These are phyloP conservation scores for Globisporangium canariense DNA, from an alignment of 352 stramenopile genomes.

Conservation along the genomic window DNA sequence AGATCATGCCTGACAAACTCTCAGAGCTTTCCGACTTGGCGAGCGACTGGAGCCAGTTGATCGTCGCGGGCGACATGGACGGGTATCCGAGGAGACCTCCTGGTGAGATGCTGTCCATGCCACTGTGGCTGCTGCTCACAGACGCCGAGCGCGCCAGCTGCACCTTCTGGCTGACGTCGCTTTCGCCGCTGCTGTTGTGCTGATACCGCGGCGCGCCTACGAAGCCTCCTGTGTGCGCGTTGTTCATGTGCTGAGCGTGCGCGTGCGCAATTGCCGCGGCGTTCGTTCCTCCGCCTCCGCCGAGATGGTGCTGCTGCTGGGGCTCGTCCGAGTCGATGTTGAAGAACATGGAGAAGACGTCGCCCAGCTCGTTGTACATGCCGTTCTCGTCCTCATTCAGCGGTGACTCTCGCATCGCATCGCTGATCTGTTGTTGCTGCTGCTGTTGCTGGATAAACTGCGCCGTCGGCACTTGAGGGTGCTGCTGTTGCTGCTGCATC, in stretches of 20 bases:
- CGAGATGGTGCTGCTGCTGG: slow-evolving; percentile 9
- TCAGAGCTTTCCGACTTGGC: slow-evolving; percentile 62
- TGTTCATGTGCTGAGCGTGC: slow-evolving; percentile 12
- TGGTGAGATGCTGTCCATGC: slow-evolving; percentile 54
- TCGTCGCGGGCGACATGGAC: slow-evolving; percentile 72
- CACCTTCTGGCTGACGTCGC: slow-evolving; percentile 26
- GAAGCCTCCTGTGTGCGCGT: slow-evolving; percentile 6
- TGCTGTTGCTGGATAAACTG: slow-evolving; percentile 17
- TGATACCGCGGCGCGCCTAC: slow-evolving; percentile 12
- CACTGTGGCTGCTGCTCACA: slow-evolving; percentile 33
- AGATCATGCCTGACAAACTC: slow-evolving; percentile 57
- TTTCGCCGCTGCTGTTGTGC: slow-evolving; percentile 1
- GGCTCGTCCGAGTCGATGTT: slow-evolving; percentile 48
- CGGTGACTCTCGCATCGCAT: slow-evolving; percentile 28
- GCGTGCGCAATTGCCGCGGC: not conserved
- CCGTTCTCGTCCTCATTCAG: slow-evolving; percentile 45
- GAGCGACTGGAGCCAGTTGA: slow-evolving; percentile 77
- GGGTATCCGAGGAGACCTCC: slow-evolving; percentile 43
- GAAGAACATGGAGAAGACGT: slow-evolving; percentile 76
- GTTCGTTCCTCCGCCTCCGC: not conserved
- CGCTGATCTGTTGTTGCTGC: slow-evolving; percentile 15
- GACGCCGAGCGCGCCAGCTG: slow-evolving; percentile 51
- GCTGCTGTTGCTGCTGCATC: slow-evolving; percentile 13
- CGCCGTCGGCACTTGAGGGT: not conserved
- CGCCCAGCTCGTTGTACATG: slow-evolving; percentile 64